Conservation (phyloP, 495 filamentous ascomycete genomes). For the Jackrogersella minutella region DNA sequence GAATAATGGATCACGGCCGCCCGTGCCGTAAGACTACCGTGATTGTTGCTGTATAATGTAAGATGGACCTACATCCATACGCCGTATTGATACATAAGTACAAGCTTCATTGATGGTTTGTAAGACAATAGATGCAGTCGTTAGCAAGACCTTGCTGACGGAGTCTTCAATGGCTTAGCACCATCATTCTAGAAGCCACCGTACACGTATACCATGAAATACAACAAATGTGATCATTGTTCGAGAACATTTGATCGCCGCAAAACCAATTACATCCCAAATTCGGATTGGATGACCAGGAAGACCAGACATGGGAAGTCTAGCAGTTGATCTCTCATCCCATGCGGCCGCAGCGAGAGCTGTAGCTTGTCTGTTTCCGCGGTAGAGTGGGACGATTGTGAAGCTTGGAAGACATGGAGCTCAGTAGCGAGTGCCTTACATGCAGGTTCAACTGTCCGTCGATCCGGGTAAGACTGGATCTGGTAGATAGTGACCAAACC, state of each 20-base stretch:
- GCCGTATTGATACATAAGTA: background rate
- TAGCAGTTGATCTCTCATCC: conserved; percentile 9
- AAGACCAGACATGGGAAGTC: background rate
- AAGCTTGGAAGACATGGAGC: conserved; percentile 3
- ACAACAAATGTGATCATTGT: background rate
- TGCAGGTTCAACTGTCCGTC: conserved; percentile 18
- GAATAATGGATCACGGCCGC: background rate
- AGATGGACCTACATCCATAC: conserved; percentile 5
- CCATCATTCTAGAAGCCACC: background rate
- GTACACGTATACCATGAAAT: background rate
- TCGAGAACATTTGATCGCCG: background rate
- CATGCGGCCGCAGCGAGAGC: background rate
- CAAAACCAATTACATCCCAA: background rate
- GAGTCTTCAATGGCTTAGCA: background rate
- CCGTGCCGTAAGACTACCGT: background rate
- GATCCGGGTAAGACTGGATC: conserved; percentile 11
- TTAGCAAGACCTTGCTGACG: background rate
- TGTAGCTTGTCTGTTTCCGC: conserved; percentile 2
- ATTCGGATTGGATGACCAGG: background rate
- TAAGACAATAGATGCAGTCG: background rate
- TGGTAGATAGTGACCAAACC: conserved; percentile 9
- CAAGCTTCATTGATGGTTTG: background rate
- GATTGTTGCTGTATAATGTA: conserved; percentile 11
- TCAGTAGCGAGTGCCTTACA: background rate
- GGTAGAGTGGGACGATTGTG: conserved; percentile 1